Base-by-base conservation (phyloP, 2,329 filamentous ascomycete genomes). In the Plenodomus tracheiphilus region DNA sequence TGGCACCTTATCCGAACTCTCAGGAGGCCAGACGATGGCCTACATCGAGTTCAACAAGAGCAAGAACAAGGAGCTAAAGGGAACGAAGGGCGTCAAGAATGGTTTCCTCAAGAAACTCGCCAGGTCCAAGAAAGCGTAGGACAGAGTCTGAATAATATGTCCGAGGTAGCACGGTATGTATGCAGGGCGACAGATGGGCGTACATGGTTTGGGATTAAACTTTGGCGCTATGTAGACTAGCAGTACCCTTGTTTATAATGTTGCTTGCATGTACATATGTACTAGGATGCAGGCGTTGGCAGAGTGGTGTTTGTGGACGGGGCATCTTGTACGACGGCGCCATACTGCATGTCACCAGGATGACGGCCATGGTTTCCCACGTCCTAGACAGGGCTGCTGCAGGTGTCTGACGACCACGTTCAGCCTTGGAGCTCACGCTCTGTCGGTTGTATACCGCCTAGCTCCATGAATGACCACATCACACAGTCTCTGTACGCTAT, bases 11-110 rank as follows among this genome's bases (percentile, higher is more conserved):
- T 87, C 86, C 42, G 92, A 95, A 61, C 80, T 97, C 47, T 91
- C 89, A 46, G 94, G 94, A 48, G 94, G 92, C 0, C 89, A 96
- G 68, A 90, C 95, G 68, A 97, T 99, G 94, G 92, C 93, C n/a
- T 97, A 80, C 54, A 72, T 78, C 49, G 78, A 81, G 67, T 76
- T 75, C 51, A 73, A 73, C 35, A 77, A 71, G 66, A 74, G 72
- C 45, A 67, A 68, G 42, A 79, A 79, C 51, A 78, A 77, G 61
- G 73, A 76, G 40, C 61, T 78, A 35, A 76, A 74, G 55, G 59
- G 59, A 10, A 54, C 49, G 20, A 72, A 74, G 55, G 67, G 66
- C 7, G 55, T 69, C 34, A 67, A 74, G 43, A 78, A 75, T 51
- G 57, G 67, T 2, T 79, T 79, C 54, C 72, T 79, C 49, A 71